A percentile compares a stretch with the other conserved stretches of the same genome.
Conservation (phyloP, 768 basidiomycete genomes). For the Boletus barrowsii region DNA sequence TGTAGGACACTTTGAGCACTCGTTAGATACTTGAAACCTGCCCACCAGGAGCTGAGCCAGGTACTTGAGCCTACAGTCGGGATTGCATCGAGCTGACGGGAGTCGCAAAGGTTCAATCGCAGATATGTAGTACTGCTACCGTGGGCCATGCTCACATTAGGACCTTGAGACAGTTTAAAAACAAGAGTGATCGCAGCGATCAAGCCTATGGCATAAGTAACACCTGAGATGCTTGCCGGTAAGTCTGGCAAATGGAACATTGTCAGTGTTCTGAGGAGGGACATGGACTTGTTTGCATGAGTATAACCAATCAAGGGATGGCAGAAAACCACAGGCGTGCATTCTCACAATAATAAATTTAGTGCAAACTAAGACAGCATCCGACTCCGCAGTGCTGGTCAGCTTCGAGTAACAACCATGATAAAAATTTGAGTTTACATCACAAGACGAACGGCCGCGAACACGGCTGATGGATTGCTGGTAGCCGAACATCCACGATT, state of each 20-base stretch:
- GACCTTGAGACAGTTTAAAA: neutral
- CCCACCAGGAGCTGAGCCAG: slow-evolving; percentile 12
- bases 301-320: too few species aligned
- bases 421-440: too few species aligned
- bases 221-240: neutral
- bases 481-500: too few species aligned
- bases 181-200: neutral
- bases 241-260: neutral
- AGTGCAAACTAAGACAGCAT: too few species aligned
- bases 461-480: too few species aligned
- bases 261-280: neutral
- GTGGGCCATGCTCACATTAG: neutral
- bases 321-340: too few species aligned
- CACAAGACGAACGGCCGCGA: too few species aligned
- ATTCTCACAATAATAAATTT: too few species aligned
- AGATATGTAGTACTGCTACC: too few species aligned
- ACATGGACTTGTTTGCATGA: too few species aligned
- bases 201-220: neutral
- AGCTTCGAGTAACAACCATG: too few species aligned
- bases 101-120: neutral
- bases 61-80: neutral
- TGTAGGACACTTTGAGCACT: slow-evolving; percentile 24
- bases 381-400: too few species aligned
- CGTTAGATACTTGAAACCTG: slow-evolving; percentile 12
- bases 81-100: neutral